phyloP scores from a whole-genome alignment of 495 filamentous ascomycete species.

The Hypoxylon perforatum region DNA sequence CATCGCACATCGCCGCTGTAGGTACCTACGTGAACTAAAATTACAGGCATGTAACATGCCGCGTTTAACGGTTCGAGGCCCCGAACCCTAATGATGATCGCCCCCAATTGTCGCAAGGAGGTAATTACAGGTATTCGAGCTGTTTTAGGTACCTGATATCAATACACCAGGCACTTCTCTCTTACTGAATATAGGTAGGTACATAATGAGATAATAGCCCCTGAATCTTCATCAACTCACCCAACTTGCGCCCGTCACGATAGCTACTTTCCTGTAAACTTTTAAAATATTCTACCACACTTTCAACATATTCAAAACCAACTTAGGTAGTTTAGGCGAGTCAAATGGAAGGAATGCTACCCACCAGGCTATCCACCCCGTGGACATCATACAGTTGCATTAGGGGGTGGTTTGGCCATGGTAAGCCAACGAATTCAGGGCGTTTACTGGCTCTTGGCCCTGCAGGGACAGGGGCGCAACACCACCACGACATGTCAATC shows the following conservation, averaged over 20 bases:
- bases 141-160: no score
- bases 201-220: no score
- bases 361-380: constrained; percentile 19
- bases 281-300: no score
- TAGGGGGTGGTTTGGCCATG: constrained; percentile 39
- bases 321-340: constrained; percentile 14
- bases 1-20: background rate
- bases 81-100: background rate
- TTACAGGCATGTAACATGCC: background rate
- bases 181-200: no score
- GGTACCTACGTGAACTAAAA: background rate
- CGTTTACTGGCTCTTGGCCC: constrained; percentile 27
- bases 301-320: no score
- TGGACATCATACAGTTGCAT: constrained; percentile 38
- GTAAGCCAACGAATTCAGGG: constrained; percentile 29
- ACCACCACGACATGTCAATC: constrained; percentile 22
- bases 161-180: no score
- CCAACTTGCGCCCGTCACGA: no score
- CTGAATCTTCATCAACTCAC: no score
- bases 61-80: background rate
- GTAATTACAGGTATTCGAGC: no score
- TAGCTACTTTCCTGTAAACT: no score
- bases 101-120: no score
- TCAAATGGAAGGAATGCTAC: constrained; percentile 17
- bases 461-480: constrained; percentile 38